These are phyloP conservation scores for Parmelia sp. DNA, from an alignment of 495 filamentous ascomycete species.

Conservation along the genomic window DNA sequence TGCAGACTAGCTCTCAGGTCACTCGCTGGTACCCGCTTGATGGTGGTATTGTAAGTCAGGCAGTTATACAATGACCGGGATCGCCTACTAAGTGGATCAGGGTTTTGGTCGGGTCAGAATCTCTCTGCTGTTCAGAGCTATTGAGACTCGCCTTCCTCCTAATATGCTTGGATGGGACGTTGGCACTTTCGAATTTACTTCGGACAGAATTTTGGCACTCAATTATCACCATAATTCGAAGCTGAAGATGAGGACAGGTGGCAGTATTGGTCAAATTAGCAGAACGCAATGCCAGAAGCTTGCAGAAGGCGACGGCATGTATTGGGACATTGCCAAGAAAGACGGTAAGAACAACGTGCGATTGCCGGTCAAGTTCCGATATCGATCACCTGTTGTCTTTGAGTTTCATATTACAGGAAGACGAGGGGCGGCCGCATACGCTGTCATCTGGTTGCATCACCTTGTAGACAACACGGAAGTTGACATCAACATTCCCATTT, in stretches of 20 bases:
- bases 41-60: slow-evolving; percentile 47
- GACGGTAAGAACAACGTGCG: slow-evolving; percentile 53
- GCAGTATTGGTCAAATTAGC: slow-evolving; percentile 65
- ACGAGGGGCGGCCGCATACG: slow-evolving; percentile 64
- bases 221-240: slow-evolving; percentile 55
- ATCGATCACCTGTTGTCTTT: slow-evolving; percentile 80
- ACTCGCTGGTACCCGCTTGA: slow-evolving; percentile 63
- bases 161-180: slow-evolving; percentile 85
- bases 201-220: slow-evolving; percentile 55
- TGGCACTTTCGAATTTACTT: slow-evolving; percentile 81
- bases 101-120: slow-evolving; percentile 89
- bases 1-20: slow-evolving; percentile 79
- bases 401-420: slow-evolving; percentile 69
- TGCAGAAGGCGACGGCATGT: slow-evolving; percentile 53
- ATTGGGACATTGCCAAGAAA: slow-evolving; percentile 60
- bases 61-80: slow-evolving; percentile 39
- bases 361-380: slow-evolving; percentile 82
- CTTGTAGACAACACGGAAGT: slow-evolving; percentile 70
- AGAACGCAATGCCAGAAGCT: slow-evolving; percentile 49
- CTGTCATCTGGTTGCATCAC: slow-evolving; percentile 78
- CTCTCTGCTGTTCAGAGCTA: slow-evolving; percentile 75
- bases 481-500: slow-evolving; percentile 78
- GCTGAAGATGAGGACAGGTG: slow-evolving; percentile 74
- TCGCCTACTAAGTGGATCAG: slow-evolving; percentile 54
- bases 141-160: slow-evolving; percentile 76